Percentiles rank a stretch among this genome's conserved stretches.
phyloP scores from a whole-genome alignment of 2,329 filamentous ascomycete species.

The Fusarium haematococcum region DNA sequence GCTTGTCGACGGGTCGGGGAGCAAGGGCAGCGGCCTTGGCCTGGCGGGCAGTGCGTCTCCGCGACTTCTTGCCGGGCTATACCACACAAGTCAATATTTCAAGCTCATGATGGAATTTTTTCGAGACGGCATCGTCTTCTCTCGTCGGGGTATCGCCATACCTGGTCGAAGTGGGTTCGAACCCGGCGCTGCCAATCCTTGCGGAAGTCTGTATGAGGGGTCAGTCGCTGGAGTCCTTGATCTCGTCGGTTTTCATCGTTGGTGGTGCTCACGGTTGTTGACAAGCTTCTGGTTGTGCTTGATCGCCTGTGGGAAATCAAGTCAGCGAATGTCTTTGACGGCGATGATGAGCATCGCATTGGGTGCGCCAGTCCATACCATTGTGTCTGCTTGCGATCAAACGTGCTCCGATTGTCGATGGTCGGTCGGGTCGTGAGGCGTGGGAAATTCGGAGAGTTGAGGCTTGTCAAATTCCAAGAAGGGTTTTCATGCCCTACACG shows the following conservation, averaged over 20 bases:
- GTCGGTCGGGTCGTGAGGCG: conserved; percentile 53
- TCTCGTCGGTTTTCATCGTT: conserved; percentile 43
- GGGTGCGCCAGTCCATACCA: conserved; percentile 55
- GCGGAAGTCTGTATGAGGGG: conserved; percentile 81
- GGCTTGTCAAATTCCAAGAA: conserved; percentile 56
- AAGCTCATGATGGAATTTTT: conserved; percentile 18
- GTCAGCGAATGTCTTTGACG: conserved; percentile 43
- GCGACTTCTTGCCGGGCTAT: conserved; percentile 95
- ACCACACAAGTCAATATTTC: conserved; percentile 51
- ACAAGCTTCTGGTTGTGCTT: conserved; percentile 99
- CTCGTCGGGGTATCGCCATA: conserved; percentile 61
- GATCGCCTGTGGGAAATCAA: conserved; percentile 77
- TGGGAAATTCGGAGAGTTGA: conserved; percentile 54
- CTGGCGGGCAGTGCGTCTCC: conserved; percentile 89
- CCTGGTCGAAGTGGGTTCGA: conserved; percentile 99
- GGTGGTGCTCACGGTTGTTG: conserved; percentile 83
- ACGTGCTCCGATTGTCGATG: conserved; percentile 57
- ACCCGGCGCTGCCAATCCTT: conserved; percentile 99
- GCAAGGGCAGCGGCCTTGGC: conserved; percentile 95
- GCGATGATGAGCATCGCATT: conserved; percentile 36
- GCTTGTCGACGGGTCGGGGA: conserved; percentile 96
- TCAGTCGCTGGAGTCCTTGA: conserved; percentile 53
- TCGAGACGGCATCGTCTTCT: conserved; percentile 22
- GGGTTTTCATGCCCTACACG: conserved; percentile 58
- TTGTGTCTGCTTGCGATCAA: conserved; percentile 68